A percentile compares a stretch with the other conserved stretches of the same genome.
Evolutionary conservation across 179 eudicot genomes (phyloP).

Genomic region (Carnegiea gigantea): DNA sequence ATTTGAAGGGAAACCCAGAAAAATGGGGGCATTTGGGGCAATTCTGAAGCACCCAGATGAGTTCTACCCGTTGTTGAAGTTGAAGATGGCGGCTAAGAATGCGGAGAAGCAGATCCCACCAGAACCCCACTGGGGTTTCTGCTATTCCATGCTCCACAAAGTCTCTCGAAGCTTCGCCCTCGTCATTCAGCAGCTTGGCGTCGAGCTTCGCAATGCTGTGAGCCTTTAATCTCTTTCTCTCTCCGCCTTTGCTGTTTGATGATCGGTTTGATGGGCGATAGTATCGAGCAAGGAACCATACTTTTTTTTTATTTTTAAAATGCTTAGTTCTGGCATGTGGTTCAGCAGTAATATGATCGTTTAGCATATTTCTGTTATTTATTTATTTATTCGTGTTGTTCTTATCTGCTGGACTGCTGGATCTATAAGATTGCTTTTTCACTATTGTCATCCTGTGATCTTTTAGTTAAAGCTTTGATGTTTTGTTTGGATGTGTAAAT

Average conservation of each 20-base stretch:
- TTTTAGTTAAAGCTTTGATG: too few species aligned
- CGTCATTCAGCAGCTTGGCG: slow-evolving; percentile 86
- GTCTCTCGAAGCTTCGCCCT: slow-evolving; percentile 88
- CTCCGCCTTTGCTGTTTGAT: not conserved
- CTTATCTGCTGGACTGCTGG: too few species aligned
- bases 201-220: slow-evolving; percentile 89
- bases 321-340: not conserved
- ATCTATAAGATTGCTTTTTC: too few species aligned
- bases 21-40: not conserved
- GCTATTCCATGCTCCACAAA: slow-evolving; percentile 87
- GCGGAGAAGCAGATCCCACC: slow-evolving; percentile 88
- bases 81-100: slow-evolving; percentile 63
- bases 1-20: not conserved
- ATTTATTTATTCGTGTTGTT: too few species aligned
- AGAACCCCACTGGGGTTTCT: slow-evolving; percentile 87
- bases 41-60: slow-evolving; percentile 82
- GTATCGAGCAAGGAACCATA: not conserved
- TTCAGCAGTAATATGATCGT: not conserved
- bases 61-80: slow-evolving; percentile 72
- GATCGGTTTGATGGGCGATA: not conserved
- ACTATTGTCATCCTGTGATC: too few species aligned
- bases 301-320: not conserved
- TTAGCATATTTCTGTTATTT: not conserved
- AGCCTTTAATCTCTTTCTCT: slow-evolving; percentile 12
- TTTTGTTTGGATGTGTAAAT: too few species aligned